Evolutionary conservation across 2,329 filamentous ascomycete genomes (phyloP).

Genomic region (Pseudogymnoascus destructans): DNA sequence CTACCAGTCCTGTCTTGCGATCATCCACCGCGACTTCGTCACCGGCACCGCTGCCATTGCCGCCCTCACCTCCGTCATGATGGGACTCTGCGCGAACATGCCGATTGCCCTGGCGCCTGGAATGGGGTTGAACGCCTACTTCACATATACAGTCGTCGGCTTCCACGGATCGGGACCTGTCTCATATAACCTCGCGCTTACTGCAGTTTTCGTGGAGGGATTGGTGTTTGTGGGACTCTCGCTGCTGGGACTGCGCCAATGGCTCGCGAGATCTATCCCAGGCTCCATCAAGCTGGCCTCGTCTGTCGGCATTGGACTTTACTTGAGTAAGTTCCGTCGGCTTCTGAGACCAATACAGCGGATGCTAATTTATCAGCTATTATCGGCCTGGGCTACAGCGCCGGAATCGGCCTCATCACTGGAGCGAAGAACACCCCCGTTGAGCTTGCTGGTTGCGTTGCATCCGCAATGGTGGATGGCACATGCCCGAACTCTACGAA

Average conservation of each 20-base stretch:
- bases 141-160: constrained; percentile 65
- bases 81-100: constrained; percentile 69
- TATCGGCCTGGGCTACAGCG: constrained; percentile 64
- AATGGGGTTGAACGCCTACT: constrained; percentile 80
- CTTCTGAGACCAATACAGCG: background rate
- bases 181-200: constrained; percentile 63
- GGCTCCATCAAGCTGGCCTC: constrained; percentile 77
- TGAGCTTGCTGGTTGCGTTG: constrained; percentile 49
- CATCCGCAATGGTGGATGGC: constrained; percentile 29
- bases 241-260: constrained; percentile 69
- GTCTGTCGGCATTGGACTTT: constrained; percentile 74
- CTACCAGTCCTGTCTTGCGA: constrained; percentile 48
- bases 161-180: constrained; percentile 60
- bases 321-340: constrained; percentile 36
- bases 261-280: constrained; percentile 74
- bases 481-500: constrained; percentile 50
- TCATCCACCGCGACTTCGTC: constrained; percentile 52
- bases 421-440: constrained; percentile 56
- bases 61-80: constrained; percentile 65
- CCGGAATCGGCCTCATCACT: constrained; percentile 68
- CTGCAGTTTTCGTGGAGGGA: constrained; percentile 79
- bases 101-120: constrained; percentile 60
- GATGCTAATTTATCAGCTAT: constrained; percentile 31
- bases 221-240: constrained; percentile 74
- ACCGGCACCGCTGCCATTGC: constrained; percentile 77